Conservation (phyloP, 257 asterid genomes). For the Solanum appendiculatum region DNA sequence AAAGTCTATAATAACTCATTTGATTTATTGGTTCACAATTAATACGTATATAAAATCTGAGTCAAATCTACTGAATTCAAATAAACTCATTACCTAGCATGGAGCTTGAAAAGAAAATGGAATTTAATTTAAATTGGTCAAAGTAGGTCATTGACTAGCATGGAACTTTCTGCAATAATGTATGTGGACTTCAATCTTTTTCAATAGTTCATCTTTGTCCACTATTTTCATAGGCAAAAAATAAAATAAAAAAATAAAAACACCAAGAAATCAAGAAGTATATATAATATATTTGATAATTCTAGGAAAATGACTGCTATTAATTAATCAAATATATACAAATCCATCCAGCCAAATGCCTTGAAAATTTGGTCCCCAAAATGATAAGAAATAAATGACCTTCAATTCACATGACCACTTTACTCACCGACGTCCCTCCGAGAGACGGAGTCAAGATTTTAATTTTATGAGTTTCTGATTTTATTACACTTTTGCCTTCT, state of each 20-base stretch:
- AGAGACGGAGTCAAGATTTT: neutral
- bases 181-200: neutral
- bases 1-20: neutral
- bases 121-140: neutral
- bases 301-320: slow-evolving; percentile 1
- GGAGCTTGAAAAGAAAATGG: too few species aligned
- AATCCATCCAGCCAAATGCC: slow-evolving; percentile 26
- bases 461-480: neutral
- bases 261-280: neutral
- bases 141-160: neutral
- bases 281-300: neutral
- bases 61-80: neutral
- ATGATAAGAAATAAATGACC: neutral
- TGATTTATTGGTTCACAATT: neutral
- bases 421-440: neutral
- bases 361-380: slow-evolving; percentile 13
- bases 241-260: neutral
- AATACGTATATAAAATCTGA: neutral
- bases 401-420: neutral
- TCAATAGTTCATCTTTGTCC: neutral
- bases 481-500: too few species aligned
- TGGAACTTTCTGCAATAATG: neutral
- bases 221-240: neutral
- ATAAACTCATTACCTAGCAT: neutral
- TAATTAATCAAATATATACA: neutral